A percentile compares a stretch with the other conserved stretches of the same genome.
These are phyloP conservation scores for Alternaria sp. DNA, from an alignment of 2,329 filamentous ascomycete species.

Conservation along the genomic window DNA sequence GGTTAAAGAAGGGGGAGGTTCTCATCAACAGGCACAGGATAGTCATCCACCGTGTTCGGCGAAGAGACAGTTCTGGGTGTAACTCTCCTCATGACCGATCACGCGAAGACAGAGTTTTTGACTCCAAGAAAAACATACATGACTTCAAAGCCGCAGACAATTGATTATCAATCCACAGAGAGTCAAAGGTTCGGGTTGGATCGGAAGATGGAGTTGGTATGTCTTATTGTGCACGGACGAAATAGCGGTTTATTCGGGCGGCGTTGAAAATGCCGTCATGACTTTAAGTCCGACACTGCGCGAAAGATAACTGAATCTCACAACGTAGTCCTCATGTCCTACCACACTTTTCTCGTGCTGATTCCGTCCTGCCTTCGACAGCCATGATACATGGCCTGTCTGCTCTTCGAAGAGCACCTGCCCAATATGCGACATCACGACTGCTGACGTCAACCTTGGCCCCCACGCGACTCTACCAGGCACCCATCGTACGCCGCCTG, in stretches of 20 bases:
- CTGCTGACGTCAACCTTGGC: conserved; percentile 28
- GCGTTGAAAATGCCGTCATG: conserved; percentile 36
- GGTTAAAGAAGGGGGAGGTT: background rate
- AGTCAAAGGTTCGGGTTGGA: background rate
- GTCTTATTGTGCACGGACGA: conserved; percentile 12
- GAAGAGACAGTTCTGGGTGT: background rate
- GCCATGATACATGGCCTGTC: conserved; percentile 52
- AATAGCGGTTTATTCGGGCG: conserved; percentile 4
- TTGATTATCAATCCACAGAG: background rate
- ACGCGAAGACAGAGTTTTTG: background rate
- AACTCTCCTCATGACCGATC: background rate
- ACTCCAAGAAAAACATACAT: background rate
- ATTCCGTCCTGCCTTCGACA: conserved; percentile 22
- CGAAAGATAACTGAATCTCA: conserved; percentile 19
- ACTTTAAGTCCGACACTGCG: conserved; percentile 24
- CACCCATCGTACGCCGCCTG: conserved; percentile 35
- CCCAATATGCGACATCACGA: conserved; percentile 29
- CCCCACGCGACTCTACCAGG: conserved; percentile 20
- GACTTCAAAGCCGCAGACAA: background rate
- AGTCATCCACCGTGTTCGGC: background rate
- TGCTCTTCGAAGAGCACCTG: conserved; percentile 41
- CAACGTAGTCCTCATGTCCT: conserved; percentile 31
- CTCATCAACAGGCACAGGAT: background rate
- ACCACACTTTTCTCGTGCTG: conserved; percentile 31
- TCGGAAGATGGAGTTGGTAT: background rate